Conservation (phyloP, 495 filamentous ascomycete species). For the Pseudevernia furfuracea region DNA sequence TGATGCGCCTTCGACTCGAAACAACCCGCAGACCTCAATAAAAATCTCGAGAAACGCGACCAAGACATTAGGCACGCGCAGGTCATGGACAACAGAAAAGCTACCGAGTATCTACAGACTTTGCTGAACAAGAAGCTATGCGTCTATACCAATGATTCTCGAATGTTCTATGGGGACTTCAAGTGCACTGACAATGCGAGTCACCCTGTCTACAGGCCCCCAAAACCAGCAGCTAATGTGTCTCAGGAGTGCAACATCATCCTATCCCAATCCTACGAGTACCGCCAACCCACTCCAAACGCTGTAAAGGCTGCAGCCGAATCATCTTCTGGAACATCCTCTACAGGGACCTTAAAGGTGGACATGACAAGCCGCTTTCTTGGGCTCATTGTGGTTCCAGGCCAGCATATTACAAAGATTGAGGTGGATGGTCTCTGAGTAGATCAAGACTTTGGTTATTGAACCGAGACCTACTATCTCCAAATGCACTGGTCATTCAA, state of each 20-base stretch:
- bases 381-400: constrained; percentile 85
- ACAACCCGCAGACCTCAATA: constrained; percentile 5
- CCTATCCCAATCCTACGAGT: constrained; percentile 77
- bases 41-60: constrained; percentile 1
- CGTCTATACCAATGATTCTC: constrained; percentile 71
- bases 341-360: constrained; percentile 41
- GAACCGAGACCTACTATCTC: not conserved
- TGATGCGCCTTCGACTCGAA: not conserved
- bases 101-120: constrained; percentile 39
- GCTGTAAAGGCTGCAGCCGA: constrained; percentile 36
- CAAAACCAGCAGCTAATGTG: not conserved
- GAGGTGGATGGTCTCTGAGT: constrained; percentile 61
- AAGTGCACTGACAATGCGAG: constrained; percentile 89
- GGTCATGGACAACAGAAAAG: constrained; percentile 37
- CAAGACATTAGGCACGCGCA: not conserved
- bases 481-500: not conserved
- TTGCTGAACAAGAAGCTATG: constrained; percentile 54
- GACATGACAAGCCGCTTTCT: constrained; percentile 79
- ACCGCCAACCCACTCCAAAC: constrained; percentile 52
- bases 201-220: constrained; percentile 13
- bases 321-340: constrained; percentile 24
- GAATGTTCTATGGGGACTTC: constrained; percentile 83
- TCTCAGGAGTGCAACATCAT: constrained; percentile 74
- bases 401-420: constrained; percentile 75
- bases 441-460: not conserved